These are phyloP conservation scores for Colletotrichum sp. DNA, from an alignment of 2,329 filamentous ascomycete species.

Conservation along the genomic window DNA sequence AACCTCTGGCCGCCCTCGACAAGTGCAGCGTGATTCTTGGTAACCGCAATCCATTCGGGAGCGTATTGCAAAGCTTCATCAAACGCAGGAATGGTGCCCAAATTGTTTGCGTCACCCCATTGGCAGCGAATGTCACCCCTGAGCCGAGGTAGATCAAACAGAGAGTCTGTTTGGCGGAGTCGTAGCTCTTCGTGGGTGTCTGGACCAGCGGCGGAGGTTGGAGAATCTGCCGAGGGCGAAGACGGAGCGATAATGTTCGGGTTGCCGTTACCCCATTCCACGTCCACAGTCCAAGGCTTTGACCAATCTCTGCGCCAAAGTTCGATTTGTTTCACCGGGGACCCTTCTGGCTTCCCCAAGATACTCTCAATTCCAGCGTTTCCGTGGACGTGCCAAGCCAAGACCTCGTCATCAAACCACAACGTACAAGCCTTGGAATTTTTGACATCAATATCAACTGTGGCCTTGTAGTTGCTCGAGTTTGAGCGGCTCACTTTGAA, in stretches of 20 bases:
- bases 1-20: constrained; percentile 9
- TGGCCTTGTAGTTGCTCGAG: constrained; percentile 52
- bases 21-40: constrained; percentile 53
- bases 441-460: constrained; percentile 68
- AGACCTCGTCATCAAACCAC: constrained; percentile 70
- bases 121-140: constrained; percentile 75
- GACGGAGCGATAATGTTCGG: neutral
- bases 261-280: constrained; percentile 61
- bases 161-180: constrained; percentile 40
- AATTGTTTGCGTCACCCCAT: constrained; percentile 84
- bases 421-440: constrained; percentile 84
- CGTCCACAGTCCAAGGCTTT: constrained; percentile 75
- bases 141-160: constrained; percentile 38
- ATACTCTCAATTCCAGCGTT: constrained; percentile 63
- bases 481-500: constrained; percentile 58
- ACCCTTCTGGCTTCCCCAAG: constrained; percentile 65
- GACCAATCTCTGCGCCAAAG: constrained; percentile 86
- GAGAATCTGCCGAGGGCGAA: neutral
- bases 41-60: constrained; percentile 79
- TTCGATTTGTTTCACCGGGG: constrained; percentile 70
- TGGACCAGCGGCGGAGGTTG: neutral
- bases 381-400: constrained; percentile 65
- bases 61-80: constrained; percentile 79
- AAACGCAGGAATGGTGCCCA: constrained; percentile 77
- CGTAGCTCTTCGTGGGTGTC: constrained; percentile 22